Percentiles rank a stretch among this genome's conserved stretches.
phyloP scores from a whole-genome alignment of 2,329 filamentous ascomycete genomes.

The Alternaria triticimaculans region DNA sequence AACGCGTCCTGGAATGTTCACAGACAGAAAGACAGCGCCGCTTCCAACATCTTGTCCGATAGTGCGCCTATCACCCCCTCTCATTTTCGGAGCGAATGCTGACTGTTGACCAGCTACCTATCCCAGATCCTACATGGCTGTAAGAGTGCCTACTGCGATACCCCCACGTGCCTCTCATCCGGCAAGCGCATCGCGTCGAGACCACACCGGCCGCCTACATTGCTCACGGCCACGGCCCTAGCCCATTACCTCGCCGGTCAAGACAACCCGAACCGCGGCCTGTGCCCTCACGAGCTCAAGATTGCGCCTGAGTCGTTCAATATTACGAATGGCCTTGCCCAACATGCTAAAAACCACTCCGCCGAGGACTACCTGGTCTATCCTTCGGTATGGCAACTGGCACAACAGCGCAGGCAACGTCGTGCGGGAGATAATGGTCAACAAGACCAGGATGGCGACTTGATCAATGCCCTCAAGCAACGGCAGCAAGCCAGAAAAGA shows the following conservation, averaged over 20 bases:
- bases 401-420: neutral
- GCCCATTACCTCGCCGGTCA: slow-evolving; percentile 82
- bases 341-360: neutral
- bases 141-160: slow-evolving; percentile 70
- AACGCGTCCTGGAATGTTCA: slow-evolving; percentile 40
- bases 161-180: slow-evolving; percentile 80
- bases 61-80: slow-evolving; percentile 26
- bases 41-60: slow-evolving; percentile 44
- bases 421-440: neutral
- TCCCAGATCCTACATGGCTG: slow-evolving; percentile 85
- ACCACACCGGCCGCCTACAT: slow-evolving; percentile 79
- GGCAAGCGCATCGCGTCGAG: slow-evolving; percentile 71
- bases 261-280: slow-evolving; percentile 73
- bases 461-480: slow-evolving; percentile 26
- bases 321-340: slow-evolving; percentile 18
- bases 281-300: slow-evolving; percentile 64
- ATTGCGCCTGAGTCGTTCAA: slow-evolving; percentile 38
- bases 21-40: slow-evolving; percentile 35
- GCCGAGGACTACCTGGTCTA: slow-evolving; percentile 10
- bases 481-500: slow-evolving; percentile 56
- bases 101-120: slow-evolving; percentile 67
- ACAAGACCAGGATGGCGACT: neutral
- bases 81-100: neutral
- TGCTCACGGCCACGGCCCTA: slow-evolving; percentile 80
- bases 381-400: slow-evolving; percentile 2